Evolutionary conservation across 2,329 filamentous ascomycete species (phyloP), one percentile per base, ranked within the genome.

Genomic region (Aspergillus tamarii): DNA sequence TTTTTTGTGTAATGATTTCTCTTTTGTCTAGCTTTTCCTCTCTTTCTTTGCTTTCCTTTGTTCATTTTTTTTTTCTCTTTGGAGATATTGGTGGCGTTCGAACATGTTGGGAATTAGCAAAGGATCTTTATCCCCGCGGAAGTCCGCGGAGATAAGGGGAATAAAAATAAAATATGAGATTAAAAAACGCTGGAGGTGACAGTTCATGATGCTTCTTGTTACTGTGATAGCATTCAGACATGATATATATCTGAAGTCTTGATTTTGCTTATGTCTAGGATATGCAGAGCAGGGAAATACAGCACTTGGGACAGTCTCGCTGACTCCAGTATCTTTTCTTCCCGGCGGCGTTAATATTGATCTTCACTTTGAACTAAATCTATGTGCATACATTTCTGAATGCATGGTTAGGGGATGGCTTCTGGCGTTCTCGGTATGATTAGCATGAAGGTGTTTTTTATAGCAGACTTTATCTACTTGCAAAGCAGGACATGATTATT

Each of bases 131-230:
- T 7, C 34, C 16, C 34, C 34, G 34, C 34, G 34, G 34, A 36
- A 0, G 0, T 36, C 34, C 34, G 34, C 34, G 34, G 34, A 16
- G 34, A 16, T 36, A 36, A 16, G 14, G n/a, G n/a, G n/a, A n/a
- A 16, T 14, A 36, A 14, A 14, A 5, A 11, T 34, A 12, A 36
- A 36, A 36, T 4, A 36, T 14, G 12, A 36, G 12, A 14, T 14
- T 5, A 34, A 34, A 5, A 4, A 26, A 26, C 26, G 12, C 19
- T 39, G 36, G 2, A 39, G 10, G 14, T 3, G 16, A 39, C 6
- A 6, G 6, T 19, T 8, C 19, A 39, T 39, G 16, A 19, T 14
- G 16, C 4, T 6, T 7, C 11, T 12, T 7, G 21, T 12, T 23
- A 12, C 11, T 12, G 9, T 45, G 43, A 23, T 21, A 45, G 5